Conservation (phyloP, 345 rosid species). For the Noccaea bulbosa region DNA sequence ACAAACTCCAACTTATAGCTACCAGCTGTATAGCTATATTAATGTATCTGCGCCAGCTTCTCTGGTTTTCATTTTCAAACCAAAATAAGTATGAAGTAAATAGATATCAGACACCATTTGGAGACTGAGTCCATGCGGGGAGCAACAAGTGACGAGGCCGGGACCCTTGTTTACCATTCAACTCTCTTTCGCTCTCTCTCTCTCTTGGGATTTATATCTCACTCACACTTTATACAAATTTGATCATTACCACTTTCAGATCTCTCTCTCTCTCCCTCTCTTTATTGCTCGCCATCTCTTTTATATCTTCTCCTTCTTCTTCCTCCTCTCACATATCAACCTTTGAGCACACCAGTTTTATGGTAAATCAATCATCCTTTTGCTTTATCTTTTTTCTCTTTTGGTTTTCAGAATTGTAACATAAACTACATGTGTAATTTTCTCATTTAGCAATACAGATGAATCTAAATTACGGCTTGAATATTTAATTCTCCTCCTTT, state of each 20-base stretch:
- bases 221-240: constrained; percentile 26
- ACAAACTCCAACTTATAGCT: constrained; percentile 25
- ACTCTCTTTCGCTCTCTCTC: constrained; percentile 37
- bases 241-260: constrained; percentile 42
- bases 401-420: constrained; percentile 28
- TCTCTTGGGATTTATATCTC: constrained; percentile 34
- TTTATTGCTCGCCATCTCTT: constrained; percentile 30
- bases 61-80: constrained; percentile 16
- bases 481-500: constrained; percentile 31
- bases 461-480: constrained; percentile 3
- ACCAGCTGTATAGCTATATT: neutral
- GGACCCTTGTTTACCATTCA: constrained; percentile 47
- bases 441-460: constrained; percentile 13
- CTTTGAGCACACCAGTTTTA: constrained; percentile 42
- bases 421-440: constrained; percentile 21
- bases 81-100: constrained; percentile 11
- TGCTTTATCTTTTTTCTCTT: constrained; percentile 26
- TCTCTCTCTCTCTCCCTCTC: constrained; percentile 27
- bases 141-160: constrained; percentile 49
- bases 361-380: constrained; percentile 41
- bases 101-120: constrained; percentile 39
- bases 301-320: constrained; percentile 22
- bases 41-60: constrained; percentile 1
- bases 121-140: constrained; percentile 41
- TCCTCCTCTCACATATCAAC: constrained; percentile 30